Evolutionary conservation across 208 protist species (phyloP), one percentile per base, ranked within the genome.

Genomic region (Trypanosoma cruzi): DNA sequence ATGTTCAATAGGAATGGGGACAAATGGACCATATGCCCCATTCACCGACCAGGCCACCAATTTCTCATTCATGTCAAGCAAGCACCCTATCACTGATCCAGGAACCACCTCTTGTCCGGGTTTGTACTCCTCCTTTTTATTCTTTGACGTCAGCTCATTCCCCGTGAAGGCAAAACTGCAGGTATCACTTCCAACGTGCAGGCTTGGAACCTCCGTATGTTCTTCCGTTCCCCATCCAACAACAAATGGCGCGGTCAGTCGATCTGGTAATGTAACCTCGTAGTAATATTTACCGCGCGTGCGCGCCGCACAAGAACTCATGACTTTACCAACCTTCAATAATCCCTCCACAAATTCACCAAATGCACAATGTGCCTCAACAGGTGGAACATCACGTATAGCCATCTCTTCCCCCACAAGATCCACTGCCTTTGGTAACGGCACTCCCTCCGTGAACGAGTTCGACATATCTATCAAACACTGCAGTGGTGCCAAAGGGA

Each of bases 141-240:
- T 81, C 29, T 79, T 73, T 6, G 79, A 83, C 18, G 81, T 81
- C 54, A 97, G 69, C 29, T 92, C 84, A 57, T 60, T 87, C 11
- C 92, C 92, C 46, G 84, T 91, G 80, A 92, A 97, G 32, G 85
- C 85, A 77, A 97, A 95, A 67, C 92, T 97, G 61, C 69, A 75
- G 53, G 68, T 76, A 69, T 97, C 92, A 68, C 87, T 93, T 64
- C 92, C 92, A 31, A 97, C 89, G 71, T 95, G 92, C 63, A 93
- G 87, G 26, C 82, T 88, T 11, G 92, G 89, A 34, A 94, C 84
- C 34, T 95, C 86, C 28, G 71, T 80, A 79, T 97, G 92, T 60
- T 80, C 48, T 62, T 71, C 50, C 10, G 92, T 94, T 59, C 92
- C 92, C 89, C 92, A 97, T 32, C 92, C 92, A 31, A 95, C 79